These are phyloP conservation scores for Mixia osmundae DNA, from an alignment of 1,284 basidiomycete species.

Conservation along the genomic window DNA sequence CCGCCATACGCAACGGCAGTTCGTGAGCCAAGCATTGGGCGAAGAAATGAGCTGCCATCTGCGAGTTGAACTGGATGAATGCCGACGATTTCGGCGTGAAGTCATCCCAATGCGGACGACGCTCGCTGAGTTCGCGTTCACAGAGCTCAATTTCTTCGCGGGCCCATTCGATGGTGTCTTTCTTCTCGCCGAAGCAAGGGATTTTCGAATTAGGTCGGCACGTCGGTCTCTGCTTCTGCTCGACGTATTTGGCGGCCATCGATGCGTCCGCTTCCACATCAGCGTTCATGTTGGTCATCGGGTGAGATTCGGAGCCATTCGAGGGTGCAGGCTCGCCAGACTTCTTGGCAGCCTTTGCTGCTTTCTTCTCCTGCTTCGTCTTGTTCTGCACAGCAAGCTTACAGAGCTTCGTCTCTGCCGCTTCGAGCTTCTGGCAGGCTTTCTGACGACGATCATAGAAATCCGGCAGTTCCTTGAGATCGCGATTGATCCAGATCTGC, in stretches of 20 bases:
- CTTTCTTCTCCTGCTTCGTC: slow-evolving; percentile 19
- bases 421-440: slow-evolving; percentile 56
- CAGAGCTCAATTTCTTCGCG: slow-evolving; percentile 32
- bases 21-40: slow-evolving; percentile 22
- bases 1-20: slow-evolving; percentile 33
- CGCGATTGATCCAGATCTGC: slow-evolving; percentile 67
- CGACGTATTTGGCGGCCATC: slow-evolving; percentile 1
- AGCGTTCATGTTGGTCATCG: not conserved
- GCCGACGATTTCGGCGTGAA: slow-evolving; percentile 31
- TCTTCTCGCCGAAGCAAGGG: slow-evolving; percentile 45
- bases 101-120: slow-evolving; percentile 38
- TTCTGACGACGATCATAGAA: slow-evolving; percentile 51
- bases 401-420: slow-evolving; percentile 52
- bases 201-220: slow-evolving; percentile 35
- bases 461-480: slow-evolving; percentile 34
- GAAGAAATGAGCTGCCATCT: slow-evolving; percentile 78
- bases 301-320: not conserved
- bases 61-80: slow-evolving; percentile 80
- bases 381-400: slow-evolving; percentile 41
- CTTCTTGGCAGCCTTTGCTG: slow-evolving; percentile 18
- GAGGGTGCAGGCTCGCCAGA: slow-evolving; percentile 18
- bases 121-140: slow-evolving; percentile 28
- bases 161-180: slow-evolving; percentile 74
- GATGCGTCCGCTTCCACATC: slow-evolving; percentile 4
- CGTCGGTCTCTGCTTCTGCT: slow-evolving; percentile 37